These are phyloP conservation scores for Fraxinus cuspidata DNA, from an alignment of 257 asterid species.

Conservation along the genomic window DNA sequence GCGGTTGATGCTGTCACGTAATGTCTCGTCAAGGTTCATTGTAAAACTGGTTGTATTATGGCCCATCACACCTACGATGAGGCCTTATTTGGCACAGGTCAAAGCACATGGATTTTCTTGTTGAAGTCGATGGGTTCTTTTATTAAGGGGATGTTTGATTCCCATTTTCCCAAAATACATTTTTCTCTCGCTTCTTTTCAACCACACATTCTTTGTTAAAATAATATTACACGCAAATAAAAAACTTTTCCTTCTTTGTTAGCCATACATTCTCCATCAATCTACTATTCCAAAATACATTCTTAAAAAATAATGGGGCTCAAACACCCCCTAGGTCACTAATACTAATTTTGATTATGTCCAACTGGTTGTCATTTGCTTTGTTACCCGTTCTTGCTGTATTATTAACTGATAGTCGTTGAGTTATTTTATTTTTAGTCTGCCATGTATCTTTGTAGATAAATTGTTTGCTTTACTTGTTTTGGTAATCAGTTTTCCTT, in stretches of 20 bases:
- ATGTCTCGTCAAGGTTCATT: background rate
- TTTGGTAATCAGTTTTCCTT: constrained; percentile 21
- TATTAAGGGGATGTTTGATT: too few relatives aligned
- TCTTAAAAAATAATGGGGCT: too few relatives aligned
- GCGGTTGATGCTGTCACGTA: background rate
- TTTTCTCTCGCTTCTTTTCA: too few relatives aligned
- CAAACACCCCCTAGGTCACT: constrained; percentile 3
- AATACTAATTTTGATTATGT: background rate
- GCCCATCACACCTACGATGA: background rate
- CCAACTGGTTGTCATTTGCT: constrained; percentile 15
- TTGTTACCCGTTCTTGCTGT: background rate
- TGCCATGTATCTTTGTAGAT: background rate
- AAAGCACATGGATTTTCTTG: constrained; percentile 11
- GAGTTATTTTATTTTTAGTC: background rate
- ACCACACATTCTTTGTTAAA: too few relatives aligned
- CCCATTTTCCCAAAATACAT: too few relatives aligned
- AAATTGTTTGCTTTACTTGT: constrained; percentile 14
- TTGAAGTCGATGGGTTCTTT: constrained; percentile 12
- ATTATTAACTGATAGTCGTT: background rate
- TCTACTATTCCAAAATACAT: too few relatives aligned
- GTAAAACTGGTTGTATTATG: background rate
- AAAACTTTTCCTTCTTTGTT: too few relatives aligned
- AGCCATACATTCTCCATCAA: too few relatives aligned
- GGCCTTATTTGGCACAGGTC: constrained; percentile 8
- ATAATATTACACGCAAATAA: too few relatives aligned